Conservation (phyloP, 257 asterid genomes). For the Haberlea rhodopensis region DNA sequence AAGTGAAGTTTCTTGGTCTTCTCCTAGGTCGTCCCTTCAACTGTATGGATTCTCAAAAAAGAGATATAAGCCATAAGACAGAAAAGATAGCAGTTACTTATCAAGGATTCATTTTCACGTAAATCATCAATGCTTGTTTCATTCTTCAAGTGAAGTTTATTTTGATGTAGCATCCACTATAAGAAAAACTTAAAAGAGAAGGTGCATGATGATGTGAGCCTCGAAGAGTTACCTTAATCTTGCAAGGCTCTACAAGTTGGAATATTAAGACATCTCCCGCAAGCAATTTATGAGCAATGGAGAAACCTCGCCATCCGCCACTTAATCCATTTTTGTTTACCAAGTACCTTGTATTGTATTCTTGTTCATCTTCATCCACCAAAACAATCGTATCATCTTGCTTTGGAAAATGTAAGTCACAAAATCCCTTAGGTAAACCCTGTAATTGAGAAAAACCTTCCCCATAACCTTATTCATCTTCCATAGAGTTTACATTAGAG, state of each 20-base stretch:
- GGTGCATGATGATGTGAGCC: neutral
- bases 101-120: neutral
- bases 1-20: neutral
- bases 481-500: neutral
- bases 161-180: neutral
- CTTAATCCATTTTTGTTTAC: constrained; percentile 45
- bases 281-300: constrained; percentile 54
- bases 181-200: neutral
- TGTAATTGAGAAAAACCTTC: constrained; percentile 27
- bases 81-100: too few species aligned
- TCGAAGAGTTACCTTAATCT: constrained; percentile 49
- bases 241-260: constrained; percentile 52
- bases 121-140: neutral
- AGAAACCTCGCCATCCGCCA: constrained; percentile 75
- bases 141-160: neutral
- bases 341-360: constrained; percentile 43
- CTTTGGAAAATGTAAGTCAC: constrained; percentile 51
- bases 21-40: too few species aligned
- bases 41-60: too few species aligned
- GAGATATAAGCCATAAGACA: too few species aligned
- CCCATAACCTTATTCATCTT: neutral
- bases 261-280: constrained; percentile 66
- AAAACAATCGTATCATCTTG: constrained; percentile 42
- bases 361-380: constrained; percentile 48
- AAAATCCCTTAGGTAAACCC: constrained; percentile 53